Percentiles rank a stretch among this genome's conserved stretches.
Conservation (phyloP, 768 basidiomycete genomes). For the Suillus subaureus region DNA sequence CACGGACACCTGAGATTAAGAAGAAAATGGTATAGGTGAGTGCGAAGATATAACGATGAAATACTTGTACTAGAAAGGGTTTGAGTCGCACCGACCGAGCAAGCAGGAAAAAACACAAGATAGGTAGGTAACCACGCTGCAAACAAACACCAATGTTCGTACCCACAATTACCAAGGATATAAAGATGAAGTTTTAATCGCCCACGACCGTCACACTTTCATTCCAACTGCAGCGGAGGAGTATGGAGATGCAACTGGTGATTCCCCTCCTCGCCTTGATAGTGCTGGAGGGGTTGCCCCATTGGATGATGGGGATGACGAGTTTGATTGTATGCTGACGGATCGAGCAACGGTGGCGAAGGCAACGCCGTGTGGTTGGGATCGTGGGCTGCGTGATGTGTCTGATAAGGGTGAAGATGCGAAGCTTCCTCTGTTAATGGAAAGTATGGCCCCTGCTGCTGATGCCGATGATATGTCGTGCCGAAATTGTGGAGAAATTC, state of each 20-base stretch:
- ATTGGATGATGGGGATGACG: constrained; percentile 38
- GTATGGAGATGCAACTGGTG: constrained; percentile 45
- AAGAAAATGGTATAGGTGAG: constrained; percentile 25
- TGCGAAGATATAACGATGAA: constrained; percentile 15
- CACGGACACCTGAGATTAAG: constrained; percentile 22
- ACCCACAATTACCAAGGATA: constrained; percentile 31
- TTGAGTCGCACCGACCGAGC: constrained; percentile 8
- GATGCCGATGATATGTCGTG: constrained; percentile 33
- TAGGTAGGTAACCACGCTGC: not conserved
- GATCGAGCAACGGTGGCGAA: constrained; percentile 38
- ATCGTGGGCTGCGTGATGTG: constrained; percentile 38
- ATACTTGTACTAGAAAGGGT: constrained; percentile 15
- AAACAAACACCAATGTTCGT: constrained; percentile 26
- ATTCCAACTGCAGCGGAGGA: constrained; percentile 52
- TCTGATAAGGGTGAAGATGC: constrained; percentile 37
- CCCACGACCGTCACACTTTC: constrained; percentile 36
- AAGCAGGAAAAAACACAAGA: not conserved
- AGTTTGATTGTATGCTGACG: constrained; percentile 28
- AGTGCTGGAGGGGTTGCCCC: constrained; percentile 36
- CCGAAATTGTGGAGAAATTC: constrained; percentile 42
- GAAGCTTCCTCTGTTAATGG: constrained; percentile 31
- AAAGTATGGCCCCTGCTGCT: constrained; percentile 30
- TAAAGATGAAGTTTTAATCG: constrained; percentile 14
- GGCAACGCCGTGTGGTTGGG: constrained; percentile 26
- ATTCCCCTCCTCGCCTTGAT: constrained; percentile 39